Base-by-base conservation (phyloP, 2,329 filamentous ascomycete species). In the Alternaria brassicae region DNA sequence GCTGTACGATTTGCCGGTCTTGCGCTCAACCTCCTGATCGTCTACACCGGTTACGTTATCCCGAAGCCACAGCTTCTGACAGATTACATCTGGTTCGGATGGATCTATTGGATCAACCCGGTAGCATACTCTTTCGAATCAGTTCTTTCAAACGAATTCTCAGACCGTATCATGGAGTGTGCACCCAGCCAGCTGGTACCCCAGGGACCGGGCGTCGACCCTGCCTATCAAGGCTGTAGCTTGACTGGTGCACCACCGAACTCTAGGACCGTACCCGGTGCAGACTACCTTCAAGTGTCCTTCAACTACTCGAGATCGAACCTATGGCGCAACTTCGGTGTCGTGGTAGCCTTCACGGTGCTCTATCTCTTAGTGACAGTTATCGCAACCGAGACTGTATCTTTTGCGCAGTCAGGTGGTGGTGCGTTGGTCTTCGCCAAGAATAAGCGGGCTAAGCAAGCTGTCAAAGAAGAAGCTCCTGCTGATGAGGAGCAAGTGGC, bases 351-450 rank as follows among this genome's bases (percentile, higher is more conserved):
- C 0, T 95, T 92, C 65, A 85, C 87, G 1, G 81, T 91, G 1
- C 83, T 92, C 5, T 96, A 94, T 71, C 85, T 96, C 12, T 65
- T 88, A 10, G 77, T 94, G 28, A 94, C 91, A 0, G 84, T 90
- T 5, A 65, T 90, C 21, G 90, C 88, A 1, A 88, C 89, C 15
- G 91, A 96, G 69, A 67, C 85, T 1, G 83, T 93, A 67, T 84
- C 83, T 15, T 91, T 91, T 70, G 81, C 83, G 19, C 79, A 81
- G 1, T 79, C 80, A 15, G 89, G 87, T 6, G 88, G 88, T n/a
- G 89, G 89, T 51, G 89, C 88, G 1, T 74, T 91, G 37, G 80
- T 91, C 23, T 91, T 91, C 81, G 91, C 90, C 80, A 89, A 86
- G 73, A 87, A 84, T n/a, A 86, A 83, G 67, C 84, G 83, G 41